Evolutionary conservation across 176 grass and related monocot genomes (phyloP), one percentile per base, ranked within the genome.

Genomic region (Microstegium vimineum): DNA sequence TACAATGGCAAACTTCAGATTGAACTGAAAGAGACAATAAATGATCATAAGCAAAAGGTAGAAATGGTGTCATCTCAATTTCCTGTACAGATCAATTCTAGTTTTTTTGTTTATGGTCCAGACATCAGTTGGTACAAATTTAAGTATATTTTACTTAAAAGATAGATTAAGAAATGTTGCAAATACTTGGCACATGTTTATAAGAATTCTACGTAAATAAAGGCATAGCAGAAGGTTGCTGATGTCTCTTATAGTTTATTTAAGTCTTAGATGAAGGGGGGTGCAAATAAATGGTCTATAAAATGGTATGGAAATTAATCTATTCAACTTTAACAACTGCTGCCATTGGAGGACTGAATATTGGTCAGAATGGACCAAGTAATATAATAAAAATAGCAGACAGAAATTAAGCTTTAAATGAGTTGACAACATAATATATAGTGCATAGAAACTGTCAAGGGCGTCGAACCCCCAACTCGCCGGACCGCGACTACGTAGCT

Each of bases 201-300:
- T 54, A 62, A 43, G 75, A 63, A 77, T 62, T 35, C 23, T 37
- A 43, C 4, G 3, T 42, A 14, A 76, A 79, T 38, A 63, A 79
- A 65, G 51, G 7, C 3, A 51, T 71, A 72, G 56, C 72, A 86
- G 41, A 36, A 80, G 56, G 57, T 72, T 64, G 40, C 31, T 62
- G 59, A 36, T 15, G 22, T 77, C 73, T 60, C 73, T 20, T 63
- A 40, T 41, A 64, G 37, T 10, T 41, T 41, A 77, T 31, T n/a
- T 4, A 66, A 66, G 18, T 66, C 35, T 69, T 69, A 13, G 66
- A 69, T 69, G 66, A 40, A 69, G 66, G 34, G 18, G 34, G 20
- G 14, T 38, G 34, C 20, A 69, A 69, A 69, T 36, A 69, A 69
- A 69, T 11, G 4, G 36, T 38, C 20, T 38, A 69, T 10, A 69